A percentile compares a stretch with the other conserved stretches of the same genome.
phyloP scores from a whole-genome alignment of 768 basidiomycete genomes.

The Fistulinella prunicolor region DNA sequence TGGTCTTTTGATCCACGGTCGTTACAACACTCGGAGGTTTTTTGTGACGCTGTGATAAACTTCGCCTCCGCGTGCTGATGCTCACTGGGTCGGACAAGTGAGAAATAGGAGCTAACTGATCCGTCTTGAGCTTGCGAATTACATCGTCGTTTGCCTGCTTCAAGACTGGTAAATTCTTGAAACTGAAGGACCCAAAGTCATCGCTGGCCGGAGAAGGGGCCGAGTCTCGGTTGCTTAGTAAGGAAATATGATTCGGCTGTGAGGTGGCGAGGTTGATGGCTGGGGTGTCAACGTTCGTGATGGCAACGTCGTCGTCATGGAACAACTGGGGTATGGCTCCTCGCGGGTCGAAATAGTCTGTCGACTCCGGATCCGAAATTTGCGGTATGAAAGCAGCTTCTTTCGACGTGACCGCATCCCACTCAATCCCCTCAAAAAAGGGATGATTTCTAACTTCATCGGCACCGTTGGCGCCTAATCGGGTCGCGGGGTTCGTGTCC shows the following conservation, averaged over 20 bases:
- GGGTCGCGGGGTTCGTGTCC: slow-evolving; percentile 71
- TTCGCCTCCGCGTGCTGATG: slow-evolving; percentile 66
- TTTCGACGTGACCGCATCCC: slow-evolving; percentile 84
- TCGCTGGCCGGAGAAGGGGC: slow-evolving; percentile 63
- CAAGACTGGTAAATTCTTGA: slow-evolving; percentile 93
- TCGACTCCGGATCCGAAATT: slow-evolving; percentile 93
- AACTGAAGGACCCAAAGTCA: slow-evolving; percentile 97
- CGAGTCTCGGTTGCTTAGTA: slow-evolving; percentile 39
- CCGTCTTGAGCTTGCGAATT: slow-evolving; percentile 91
- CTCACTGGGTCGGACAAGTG: slow-evolving; percentile 65
- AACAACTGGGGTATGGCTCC: slow-evolving; percentile 90
- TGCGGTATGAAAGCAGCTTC: slow-evolving; percentile 96
- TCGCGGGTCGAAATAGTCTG: slow-evolving; percentile 98
- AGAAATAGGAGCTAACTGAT: slow-evolving; percentile 76
- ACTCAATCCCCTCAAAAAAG: slow-evolving; percentile 88
- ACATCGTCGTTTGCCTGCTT: slow-evolving; percentile 99
- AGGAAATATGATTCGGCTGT: slow-evolving; percentile 17
- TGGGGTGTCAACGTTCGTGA: slow-evolving; percentile 51
- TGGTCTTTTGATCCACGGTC: slow-evolving; percentile 57
- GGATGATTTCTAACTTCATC: slow-evolving; percentile 92
- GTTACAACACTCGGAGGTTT: slow-evolving; percentile 80
- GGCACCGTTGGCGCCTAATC: slow-evolving; percentile 84
- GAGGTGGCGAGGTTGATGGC: slow-evolving; percentile 26
- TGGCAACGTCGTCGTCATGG: slow-evolving; percentile 78
- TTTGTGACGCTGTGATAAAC: slow-evolving; percentile 77